These are phyloP conservation scores for Lasiosphaeria ovina DNA, from an alignment of 495 filamentous ascomycete genomes.

Conservation along the genomic window DNA sequence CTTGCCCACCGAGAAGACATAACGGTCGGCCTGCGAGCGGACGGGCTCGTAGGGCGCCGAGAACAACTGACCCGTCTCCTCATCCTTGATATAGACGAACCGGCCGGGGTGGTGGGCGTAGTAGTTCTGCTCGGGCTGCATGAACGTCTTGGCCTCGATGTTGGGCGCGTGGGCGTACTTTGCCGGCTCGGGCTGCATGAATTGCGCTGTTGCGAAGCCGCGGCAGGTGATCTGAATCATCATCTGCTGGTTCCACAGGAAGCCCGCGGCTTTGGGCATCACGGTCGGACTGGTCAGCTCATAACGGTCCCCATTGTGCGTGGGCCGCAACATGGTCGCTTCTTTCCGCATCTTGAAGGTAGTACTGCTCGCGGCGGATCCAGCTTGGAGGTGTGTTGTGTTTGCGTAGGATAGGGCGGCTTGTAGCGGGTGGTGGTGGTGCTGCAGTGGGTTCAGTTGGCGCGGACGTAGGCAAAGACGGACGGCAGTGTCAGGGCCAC, in stretches of 20 bases:
- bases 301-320: conserved; percentile 52
- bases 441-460: neutral
- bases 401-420: neutral
- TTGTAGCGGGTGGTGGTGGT: neutral
- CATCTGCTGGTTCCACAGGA: conserved; percentile 62
- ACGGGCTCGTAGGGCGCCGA: conserved; percentile 57
- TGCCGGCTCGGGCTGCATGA: conserved; percentile 59
- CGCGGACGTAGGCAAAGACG: neutral
- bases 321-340: conserved; percentile 39
- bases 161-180: conserved; percentile 57
- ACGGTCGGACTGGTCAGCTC: conserved; percentile 54
- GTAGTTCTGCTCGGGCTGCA: conserved; percentile 60
- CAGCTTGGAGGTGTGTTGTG: conserved; percentile 11
- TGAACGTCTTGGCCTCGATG: conserved; percentile 57
- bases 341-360: conserved; percentile 29
- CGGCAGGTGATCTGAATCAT: conserved; percentile 59
- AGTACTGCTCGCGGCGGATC: conserved; percentile 5
- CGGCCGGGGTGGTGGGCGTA: conserved; percentile 58
- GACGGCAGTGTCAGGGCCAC: neutral
- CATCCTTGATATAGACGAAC: conserved; percentile 59
- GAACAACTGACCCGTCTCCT: conserved; percentile 51
- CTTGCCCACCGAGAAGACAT: conserved; percentile 55
- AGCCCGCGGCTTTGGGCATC: conserved; percentile 54
- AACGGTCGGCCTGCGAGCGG: conserved; percentile 45
- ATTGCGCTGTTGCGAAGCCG: conserved; percentile 55